Percentiles rank a stretch among this genome's conserved stretches.
Conservation (phyloP, 2,329 filamentous ascomycete genomes). For the Microdochium paspali region DNA sequence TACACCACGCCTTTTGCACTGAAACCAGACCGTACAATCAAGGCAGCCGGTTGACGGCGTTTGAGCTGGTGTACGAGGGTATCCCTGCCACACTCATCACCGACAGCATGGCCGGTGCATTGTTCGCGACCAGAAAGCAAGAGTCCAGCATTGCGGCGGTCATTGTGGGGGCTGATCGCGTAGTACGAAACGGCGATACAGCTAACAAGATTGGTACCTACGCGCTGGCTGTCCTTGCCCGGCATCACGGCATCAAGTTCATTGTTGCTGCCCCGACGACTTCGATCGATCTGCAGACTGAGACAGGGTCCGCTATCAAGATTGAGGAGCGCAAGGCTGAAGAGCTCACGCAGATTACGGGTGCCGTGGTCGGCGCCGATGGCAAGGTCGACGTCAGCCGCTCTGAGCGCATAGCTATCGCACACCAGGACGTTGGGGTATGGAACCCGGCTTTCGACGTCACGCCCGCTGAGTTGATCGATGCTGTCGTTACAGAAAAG, state of each 20-base stretch:
- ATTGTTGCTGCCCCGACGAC: conserved; percentile 91
- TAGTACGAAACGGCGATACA: conserved; percentile 93
- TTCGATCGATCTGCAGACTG: conserved; percentile 79
- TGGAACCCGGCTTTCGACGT: conserved; percentile 99
- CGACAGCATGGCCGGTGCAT: conserved; percentile 89
- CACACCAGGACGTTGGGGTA: conserved; percentile 67
- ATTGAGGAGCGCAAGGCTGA: conserved; percentile 79
- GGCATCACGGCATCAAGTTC: conserved; percentile 83
- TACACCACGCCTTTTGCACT: conserved; percentile 87
- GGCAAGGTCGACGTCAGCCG: conserved; percentile 52
- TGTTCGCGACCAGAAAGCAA: conserved; percentile 57
- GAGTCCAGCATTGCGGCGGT: conserved; percentile 70
- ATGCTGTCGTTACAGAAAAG: conserved; percentile 88
- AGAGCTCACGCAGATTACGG: conserved; percentile 79
- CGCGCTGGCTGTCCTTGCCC: conserved; percentile 80
- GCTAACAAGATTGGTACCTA: conserved; percentile 99
- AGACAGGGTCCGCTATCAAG: conserved; percentile 68
- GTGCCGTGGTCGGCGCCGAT: conserved; percentile 57
- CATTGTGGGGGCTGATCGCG: conserved; percentile 88
- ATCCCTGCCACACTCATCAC: conserved; percentile 90
- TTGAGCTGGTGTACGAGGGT: conserved; percentile 87
- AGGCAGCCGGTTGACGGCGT: conserved; percentile 87
- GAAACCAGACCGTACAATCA: conserved; percentile 98
- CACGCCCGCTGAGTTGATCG: conserved; percentile 79
- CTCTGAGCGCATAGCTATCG: conserved; percentile 69